Base-by-base conservation (phyloP, 176 grass and related monocot genomes). In the Chrysopogon serrulatus region DNA sequence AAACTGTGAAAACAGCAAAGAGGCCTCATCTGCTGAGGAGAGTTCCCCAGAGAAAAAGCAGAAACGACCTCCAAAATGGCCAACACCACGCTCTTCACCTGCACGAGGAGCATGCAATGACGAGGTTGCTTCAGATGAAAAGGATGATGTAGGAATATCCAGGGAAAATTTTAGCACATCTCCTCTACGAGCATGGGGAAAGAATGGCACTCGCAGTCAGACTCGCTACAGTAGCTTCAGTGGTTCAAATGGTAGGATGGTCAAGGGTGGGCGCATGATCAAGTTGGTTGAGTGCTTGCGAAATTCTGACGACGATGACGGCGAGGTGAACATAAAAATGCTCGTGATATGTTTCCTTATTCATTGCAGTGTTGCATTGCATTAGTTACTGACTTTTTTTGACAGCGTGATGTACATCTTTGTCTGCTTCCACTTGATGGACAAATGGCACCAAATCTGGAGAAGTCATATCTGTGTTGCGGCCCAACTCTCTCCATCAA, bases 191-290 rank as follows among this genome's bases (percentile, higher is more conserved):
- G 88, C 89, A 14, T 95, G 93, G 93, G 93, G 93, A 23, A 95
- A 95, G 79, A 95, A 95, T 77, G 93, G 90, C 56, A 75, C 93
- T 10, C 93, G 90, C 17, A 95, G 90, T 84, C 93, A 95, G 84
- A 92, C 82, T 39, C 88, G 93, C 28, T 76, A 92, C 87, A 86
- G 90, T 31, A 88, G 85, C 79, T 79, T 84, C 54, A 54, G 85
- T 68, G 82, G 72, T 75, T 92, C 89, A 85, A 88, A 85, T 87
- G 86, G 90, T 32, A 92, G 90, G 80, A 33, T 90, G 40, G 88
- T 68, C 60, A 95, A 90, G 82, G 93, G 88, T 57, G 84, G 93
- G 36, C 93, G 90, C 82, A 88, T 86, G 71, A 76, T 81, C 76
- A 95, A 90, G 80, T 87, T 95, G 60, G 82, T 86, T 13, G 93